Conservation (phyloP, 495 filamentous ascomycete genomes). For the Xylaria longipes region DNA sequence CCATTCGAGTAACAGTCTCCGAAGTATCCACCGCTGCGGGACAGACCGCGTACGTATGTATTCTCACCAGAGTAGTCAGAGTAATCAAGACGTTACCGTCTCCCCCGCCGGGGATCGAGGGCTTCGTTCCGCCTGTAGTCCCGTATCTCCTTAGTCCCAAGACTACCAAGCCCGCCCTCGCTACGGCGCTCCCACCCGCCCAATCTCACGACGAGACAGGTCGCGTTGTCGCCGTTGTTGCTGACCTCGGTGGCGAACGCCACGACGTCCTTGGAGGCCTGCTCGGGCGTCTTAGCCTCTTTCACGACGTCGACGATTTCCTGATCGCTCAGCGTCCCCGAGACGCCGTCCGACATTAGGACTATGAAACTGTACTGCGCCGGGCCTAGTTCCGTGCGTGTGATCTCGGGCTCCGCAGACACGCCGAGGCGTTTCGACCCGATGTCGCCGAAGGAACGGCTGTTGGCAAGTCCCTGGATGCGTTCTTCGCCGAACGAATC, state of each 20-base stretch:
- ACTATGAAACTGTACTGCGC: conserved; percentile 89
- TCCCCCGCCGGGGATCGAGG: conserved; percentile 77
- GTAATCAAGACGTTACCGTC: conserved; percentile 28
- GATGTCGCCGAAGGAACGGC: conserved; percentile 91
- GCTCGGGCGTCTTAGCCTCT: conserved; percentile 87
- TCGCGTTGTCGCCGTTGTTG: conserved; percentile 88
- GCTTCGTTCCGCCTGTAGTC: conserved; percentile 87
- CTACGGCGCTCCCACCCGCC: conserved; percentile 94
- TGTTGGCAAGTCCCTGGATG: conserved; percentile 91
- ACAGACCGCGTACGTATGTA: background rate
- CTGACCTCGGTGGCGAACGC: conserved; percentile 86
- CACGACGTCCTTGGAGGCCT: conserved; percentile 79
- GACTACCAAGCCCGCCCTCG: conserved; percentile 84
- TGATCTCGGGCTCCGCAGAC: conserved; percentile 88
- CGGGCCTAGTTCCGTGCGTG: conserved; percentile 72
- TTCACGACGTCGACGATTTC: conserved; percentile 96
- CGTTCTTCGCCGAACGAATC: conserved; percentile 98
- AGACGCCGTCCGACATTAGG: conserved; percentile 86
- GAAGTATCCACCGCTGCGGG: background rate
- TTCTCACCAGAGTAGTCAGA: background rate
- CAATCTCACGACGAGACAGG: conserved; percentile 87
- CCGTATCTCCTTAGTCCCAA: conserved; percentile 89
- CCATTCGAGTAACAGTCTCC: background rate
- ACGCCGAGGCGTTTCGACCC: conserved; percentile 90
- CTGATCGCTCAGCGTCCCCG: conserved; percentile 81